A percentile compares a stretch with the other conserved stretches of the same genome.
Evolutionary conservation across 805 yeast genomes (phyloP).

Genomic region (Spathaspora gorwiae): DNA sequence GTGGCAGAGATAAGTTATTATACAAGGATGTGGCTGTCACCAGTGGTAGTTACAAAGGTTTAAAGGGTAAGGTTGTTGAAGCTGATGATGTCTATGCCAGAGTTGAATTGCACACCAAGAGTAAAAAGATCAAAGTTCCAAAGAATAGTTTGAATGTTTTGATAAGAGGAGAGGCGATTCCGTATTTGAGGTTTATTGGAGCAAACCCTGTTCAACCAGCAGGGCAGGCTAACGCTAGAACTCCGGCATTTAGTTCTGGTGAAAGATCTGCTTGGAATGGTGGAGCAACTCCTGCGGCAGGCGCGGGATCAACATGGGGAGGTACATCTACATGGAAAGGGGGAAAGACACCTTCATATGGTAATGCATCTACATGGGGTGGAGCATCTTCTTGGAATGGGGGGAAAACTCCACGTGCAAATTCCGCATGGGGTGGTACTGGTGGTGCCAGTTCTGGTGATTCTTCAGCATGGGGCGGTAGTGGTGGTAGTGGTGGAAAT

Average conservation of each 20-base stretch:
- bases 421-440: constrained; percentile 47
- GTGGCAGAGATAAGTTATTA: constrained; percentile 78
- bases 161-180: constrained; percentile 64
- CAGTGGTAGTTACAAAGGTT: constrained; percentile 92
- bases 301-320: constrained; percentile 24
- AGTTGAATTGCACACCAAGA: constrained; percentile 89
- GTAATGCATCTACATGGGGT: constrained; percentile 23
- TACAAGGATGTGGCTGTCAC: constrained; percentile 83
- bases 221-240: constrained; percentile 14
- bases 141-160: constrained; percentile 72
- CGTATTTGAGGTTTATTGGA: constrained; percentile 76
- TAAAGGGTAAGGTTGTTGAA: constrained; percentile 88
- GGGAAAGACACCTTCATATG: constrained; percentile 25
- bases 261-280: constrained; percentile 53
- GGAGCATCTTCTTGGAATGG: constrained; percentile 49
- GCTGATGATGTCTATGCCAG: constrained; percentile 90
- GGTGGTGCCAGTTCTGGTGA: constrained; percentile 48
- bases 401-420: constrained; percentile 29
- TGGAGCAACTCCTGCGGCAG: constrained; percentile 18
- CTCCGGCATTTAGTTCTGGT: constrained; percentile 36
- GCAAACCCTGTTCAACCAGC: constrained; percentile 20
- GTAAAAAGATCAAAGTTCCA: constrained; percentile 79
- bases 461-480: constrained; percentile 22
- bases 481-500: constrained; percentile 30
- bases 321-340: constrained; percentile 49